Base-by-base conservation (phyloP, 768 basidiomycete species). In the button mushroom (Agaricus bisporus) region DNA sequence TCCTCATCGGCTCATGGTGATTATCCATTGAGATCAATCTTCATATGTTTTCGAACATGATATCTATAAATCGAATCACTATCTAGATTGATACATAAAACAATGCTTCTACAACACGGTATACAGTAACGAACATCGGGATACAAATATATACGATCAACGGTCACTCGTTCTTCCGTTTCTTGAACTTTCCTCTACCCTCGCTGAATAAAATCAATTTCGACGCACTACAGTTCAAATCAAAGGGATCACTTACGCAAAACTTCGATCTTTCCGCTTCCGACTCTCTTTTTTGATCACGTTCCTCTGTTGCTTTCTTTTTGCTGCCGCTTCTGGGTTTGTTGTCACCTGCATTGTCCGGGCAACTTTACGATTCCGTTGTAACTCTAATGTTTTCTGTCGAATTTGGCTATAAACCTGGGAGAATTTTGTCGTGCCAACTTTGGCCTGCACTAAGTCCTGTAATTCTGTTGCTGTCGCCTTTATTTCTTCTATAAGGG, bases 401-500 rank as follows among this genome's bases (percentile, higher is more conserved):
- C 93, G 78, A 51, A 98, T 86, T 55, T 79, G 79, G 59, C 84
- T 92, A 72, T 97, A 97, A 0, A 78, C 77, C 10, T 68, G 66
- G 1, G 93, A 81, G 67, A 97, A 98, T 60, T 79, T 82, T 7
- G 88, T 88, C n/a, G 83, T 81, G 32, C 95, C 94, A 41, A 98
- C 86, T 76, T 91, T 92, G 43, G 70, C 67, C 65, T 94, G 95
- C 3, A 99, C 70, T 5, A 98, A 79, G 52, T 94, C 92, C 57
- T 91, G 87, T 20, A 98, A 71, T 67, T 99, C 95, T 10, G 78
- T 71, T 1, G 89, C 85, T 0, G 91, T 76, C 1, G 80, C 81
- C 66, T 91, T 90, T 17, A 98, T 72, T 48, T 95, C 92, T 39
- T 87, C 95, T 95, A 53, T 12, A 0, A 42, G 28, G 20, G 12